Evolutionary conservation across 129 eudicot genomes (phyloP), one percentile per base, ranked within the genome.

Genomic region (Cynara cardunculus): DNA sequence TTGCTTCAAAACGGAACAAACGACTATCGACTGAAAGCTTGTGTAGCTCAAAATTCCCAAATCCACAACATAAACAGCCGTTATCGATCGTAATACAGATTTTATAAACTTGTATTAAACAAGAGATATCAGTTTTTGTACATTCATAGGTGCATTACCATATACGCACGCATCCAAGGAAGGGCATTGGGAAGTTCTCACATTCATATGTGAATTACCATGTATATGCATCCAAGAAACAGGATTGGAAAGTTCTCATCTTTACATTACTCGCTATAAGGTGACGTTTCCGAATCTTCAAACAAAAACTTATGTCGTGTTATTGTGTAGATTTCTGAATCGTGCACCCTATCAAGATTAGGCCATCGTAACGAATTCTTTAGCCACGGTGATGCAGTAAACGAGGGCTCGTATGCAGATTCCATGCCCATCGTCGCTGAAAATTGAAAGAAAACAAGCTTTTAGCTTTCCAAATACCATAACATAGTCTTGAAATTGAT

Each of bases 371-470:
- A 37, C 79, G 69, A 2, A 28, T 75, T 75, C 28, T 7, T 75
- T 49, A 75, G 69, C 79, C 37, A 56, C 22, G 10, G 22, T 56
- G 65, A 56, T 56, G 24, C 24, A 19, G 11, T 73, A 18, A 73
- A 74, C 7, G 78, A 41, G 69, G 75, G 25, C 85, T 32, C 9
- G 59, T 65, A 49, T 12, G 67, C 66, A 24, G 72, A 75, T 76
- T 22, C 53, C 77, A 21, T 3, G 53, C 8, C 35, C 77, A 25
- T 37, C 76, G 10, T 24, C 67, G 4, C 86, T 82, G 86, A 59
- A 70, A 70, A 41, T 70, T 26, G 28, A 35, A 70, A 70, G 34
- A 27, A 77, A 76, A 70, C 13, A 26, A 25, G 19, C 25, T 69
- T 56, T 56, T 69, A 70, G 39, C n/a, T 67, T 25, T 25, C 37